Evolutionary conservation across 208 protist species (phyloP), one percentile per base, ranked within the genome.

Genomic region (Leishmania braziliensis): DNA sequence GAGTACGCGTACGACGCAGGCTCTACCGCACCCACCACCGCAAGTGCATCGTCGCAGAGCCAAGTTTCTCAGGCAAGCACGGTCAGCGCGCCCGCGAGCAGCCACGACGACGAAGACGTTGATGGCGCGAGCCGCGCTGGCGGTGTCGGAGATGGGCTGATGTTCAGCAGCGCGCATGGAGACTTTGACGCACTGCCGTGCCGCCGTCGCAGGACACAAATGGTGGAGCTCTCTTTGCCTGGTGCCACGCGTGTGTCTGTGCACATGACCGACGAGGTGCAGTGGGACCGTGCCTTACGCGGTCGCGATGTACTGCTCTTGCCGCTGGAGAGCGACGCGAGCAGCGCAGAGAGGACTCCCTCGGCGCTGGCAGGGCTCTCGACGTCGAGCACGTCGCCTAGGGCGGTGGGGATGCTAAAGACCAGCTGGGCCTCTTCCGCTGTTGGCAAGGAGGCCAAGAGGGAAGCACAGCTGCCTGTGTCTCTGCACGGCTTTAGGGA

Each of bases 171-270:
- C 1, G 65, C 63, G 16, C 46, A 60, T 12, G 72, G 54, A 26
- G 66, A 80, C 73, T 86, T 86, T 63, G 78, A 86, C 33, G 71
- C 78, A 33, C 74, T 77, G 77, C 78, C 82, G 56, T 86, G 78
- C 39, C 46, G 82, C 78, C 78, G 72, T 46, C 77, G 78, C 29
- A 63, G 82, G 36, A 82, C 78, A 39, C 78, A 65, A 33, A 75
- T 86, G 82, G 58, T 82, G 16, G 82, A 86, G 66, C 63, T 86
- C 20, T 69, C 53, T 43, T 51, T 86, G 29, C 82, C 82, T 0
- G 43, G 20, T 20, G 82, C 82, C 3, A 82, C 82, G 1, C 82
- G 75, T 50, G 77, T 86, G 48, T 86, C 82, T n/a, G 82, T 86
- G 73, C 72, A 60, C 6, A 50, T 82, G 5, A 60, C 63, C 16